Base-by-base conservation (phyloP, 768 basidiomycete species). In the Lentinula sp. region DNA sequence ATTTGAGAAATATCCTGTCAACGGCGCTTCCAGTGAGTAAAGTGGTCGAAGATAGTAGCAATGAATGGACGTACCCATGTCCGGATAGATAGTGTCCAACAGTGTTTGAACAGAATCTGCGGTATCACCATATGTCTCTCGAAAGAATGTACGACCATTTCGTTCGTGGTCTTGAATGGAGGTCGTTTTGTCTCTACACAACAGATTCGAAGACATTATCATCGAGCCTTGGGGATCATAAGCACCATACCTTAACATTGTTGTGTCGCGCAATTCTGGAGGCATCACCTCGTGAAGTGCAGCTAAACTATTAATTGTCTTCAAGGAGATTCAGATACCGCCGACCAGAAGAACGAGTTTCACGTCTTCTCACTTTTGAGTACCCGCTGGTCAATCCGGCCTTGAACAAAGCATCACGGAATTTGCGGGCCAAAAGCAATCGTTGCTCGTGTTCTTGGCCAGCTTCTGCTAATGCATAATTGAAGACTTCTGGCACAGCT, bases 371-470 rank as follows among this genome's bases (percentile, higher is more conserved):
- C 65, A 86, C 87, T 73, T 79, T 82, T 2, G 85, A 79, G 65
- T 82, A 84, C 7, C 87, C 87, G 57, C 76, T 74, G 18, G 81
- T 75, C 64, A 85, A 66, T 3, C 84, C 87, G 4, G 82, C 77
- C 67, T 87, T 86, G 72, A 89, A 81, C 5, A 88, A 63, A 0
- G 80, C 81, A 62, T 89, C 87, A 35, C 85, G 74, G n/a, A 87
- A 69, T 64, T 79, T 85, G 57, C 80, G 76, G 42, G 81, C 81
- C 2, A 87, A 73, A 7, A 75, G 49, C 23, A 75, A 66, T 45
- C 70, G 74, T 60, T 84, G 77, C 16, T 74, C 68, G 7, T 71
- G 56, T 1, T 64, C 67, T 10, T 63, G 66, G 0, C 62, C 62
- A 7, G 33, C 51, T 51, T 85, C 81, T 2, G 73, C 60, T 49